A percentile compares a stretch with the other conserved stretches of the same genome.
Conservation (phyloP, 768 basidiomycete genomes). For the Kwoniella botswanensis region DNA sequence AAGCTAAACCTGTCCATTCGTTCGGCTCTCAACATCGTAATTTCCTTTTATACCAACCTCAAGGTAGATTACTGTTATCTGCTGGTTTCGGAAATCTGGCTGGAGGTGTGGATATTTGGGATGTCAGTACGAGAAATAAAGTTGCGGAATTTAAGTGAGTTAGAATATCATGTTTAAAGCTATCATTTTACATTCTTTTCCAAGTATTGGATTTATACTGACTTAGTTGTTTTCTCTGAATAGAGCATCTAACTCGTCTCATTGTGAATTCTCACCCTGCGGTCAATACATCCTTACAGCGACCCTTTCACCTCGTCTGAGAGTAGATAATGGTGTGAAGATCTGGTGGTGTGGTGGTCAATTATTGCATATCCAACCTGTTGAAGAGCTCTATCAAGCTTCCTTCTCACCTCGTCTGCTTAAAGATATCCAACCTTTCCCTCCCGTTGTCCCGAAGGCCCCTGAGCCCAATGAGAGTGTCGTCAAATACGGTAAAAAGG, state of each 20-base stretch:
- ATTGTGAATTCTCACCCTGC: constrained; percentile 94
- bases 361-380: constrained; percentile 78
- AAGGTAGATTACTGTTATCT: constrained; percentile 80
- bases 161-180: no score
- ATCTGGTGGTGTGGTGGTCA: constrained; percentile 91
- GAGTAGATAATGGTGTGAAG: constrained; percentile 97
- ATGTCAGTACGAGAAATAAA: constrained; percentile 82
- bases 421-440: constrained; percentile 36
- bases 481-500: constrained; percentile 45
- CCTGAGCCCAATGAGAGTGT: constrained; percentile 50
- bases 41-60: constrained; percentile 92
- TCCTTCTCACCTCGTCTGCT: constrained; percentile 34
- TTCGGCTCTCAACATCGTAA: constrained; percentile 90
- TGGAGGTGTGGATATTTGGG: constrained; percentile 89
- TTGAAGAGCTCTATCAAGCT: constrained; percentile 87
- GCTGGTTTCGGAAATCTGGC: constrained; percentile 97
- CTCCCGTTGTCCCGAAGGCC: constrained; percentile 38
- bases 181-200: no score
- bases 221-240: background rate
- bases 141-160: constrained; percentile 62
- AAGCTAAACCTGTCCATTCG: constrained; percentile 83
- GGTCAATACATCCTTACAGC: constrained; percentile 92
- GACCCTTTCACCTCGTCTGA: constrained; percentile 89
- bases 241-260: constrained; percentile 89
- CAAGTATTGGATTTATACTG: no score